Evolutionary conservation across 2,329 filamentous ascomycete species (phyloP), one percentile per base, ranked within the genome.

Genomic region (Paracoccidioides brasiliensis): DNA sequence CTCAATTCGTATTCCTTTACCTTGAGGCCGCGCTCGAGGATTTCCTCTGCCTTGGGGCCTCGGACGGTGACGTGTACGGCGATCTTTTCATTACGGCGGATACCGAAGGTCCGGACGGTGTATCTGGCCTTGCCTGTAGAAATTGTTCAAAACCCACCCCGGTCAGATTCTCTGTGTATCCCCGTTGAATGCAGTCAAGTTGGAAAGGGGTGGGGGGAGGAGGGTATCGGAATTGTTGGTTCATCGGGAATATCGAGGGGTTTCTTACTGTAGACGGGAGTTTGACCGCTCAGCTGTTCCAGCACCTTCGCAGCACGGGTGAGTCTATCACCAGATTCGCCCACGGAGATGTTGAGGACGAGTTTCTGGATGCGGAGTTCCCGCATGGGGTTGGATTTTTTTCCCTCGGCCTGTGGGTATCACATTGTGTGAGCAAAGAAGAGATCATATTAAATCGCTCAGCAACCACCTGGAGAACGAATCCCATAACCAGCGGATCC

Each of bases 11-110:
- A 98, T 81, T 98, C 93, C 90, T 98, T 98, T 85, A 98, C 93
- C 86, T 98, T 98, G 76, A 98, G 87, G 76, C 93, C 93, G 84
- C 93, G 91, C 88, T 98, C 93, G 74, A 98, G 86, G 72, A 98
- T 98, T 80, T 98, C 93, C 84, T 98, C 93, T 63, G 93, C 93
- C 86, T 88, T 96, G 78, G 93, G 90, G 74, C 93, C 93, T 76
- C 93, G 93, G 80, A 98, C 90, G 74, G 93, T 98, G 74, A 98
- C 93, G 82, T 98, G 93, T 68, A 98, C 93, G 66, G 93, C 81
- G 73, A 98, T 98, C 88, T 96, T 97, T 78, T 98, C 93, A 87
- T 98, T 98, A 90, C 93, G 91, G 77, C 93, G 91, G 84, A 98
- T 98, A 86, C 93, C 93, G 79, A 98, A 98, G 74, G 91, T 97